Conservation (phyloP, 2,329 filamentous ascomycete genomes). For the Decorospora gaudefroyi region DNA sequence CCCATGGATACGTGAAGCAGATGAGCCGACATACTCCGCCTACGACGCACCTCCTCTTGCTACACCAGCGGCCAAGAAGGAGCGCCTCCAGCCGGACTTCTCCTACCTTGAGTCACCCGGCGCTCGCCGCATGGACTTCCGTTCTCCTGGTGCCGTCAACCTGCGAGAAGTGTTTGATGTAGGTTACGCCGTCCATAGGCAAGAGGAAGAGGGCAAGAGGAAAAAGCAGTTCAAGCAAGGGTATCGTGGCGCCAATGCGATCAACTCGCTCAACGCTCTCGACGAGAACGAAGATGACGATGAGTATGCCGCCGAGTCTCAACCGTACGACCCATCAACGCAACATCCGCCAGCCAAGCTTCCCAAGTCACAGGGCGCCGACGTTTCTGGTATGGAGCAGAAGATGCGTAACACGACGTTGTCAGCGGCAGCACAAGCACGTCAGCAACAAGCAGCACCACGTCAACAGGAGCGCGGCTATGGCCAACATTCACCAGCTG, state of each 20-base stretch:
- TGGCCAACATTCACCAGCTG: constrained; percentile 82
- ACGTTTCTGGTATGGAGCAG: constrained; percentile 77
- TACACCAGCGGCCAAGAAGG: constrained; percentile 67
- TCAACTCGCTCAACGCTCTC: constrained; percentile 68
- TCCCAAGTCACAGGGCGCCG: constrained; percentile 65
- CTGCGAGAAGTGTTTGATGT: constrained; percentile 97
- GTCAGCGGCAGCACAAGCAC: constrained; percentile 65
- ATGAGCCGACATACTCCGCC: constrained; percentile 69
- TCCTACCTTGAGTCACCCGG: constrained; percentile 63
- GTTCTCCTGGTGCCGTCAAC: constrained; percentile 92
- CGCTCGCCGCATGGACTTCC: constrained; percentile 83
- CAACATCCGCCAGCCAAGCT: constrained; percentile 64
- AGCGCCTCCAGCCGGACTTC: constrained; percentile 56
- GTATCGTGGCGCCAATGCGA: constrained; percentile 64
- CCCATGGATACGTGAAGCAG: constrained; percentile 81
- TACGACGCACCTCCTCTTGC: constrained; percentile 73
- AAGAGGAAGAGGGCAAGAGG: constrained; percentile 93
- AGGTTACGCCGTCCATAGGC: constrained; percentile 93
- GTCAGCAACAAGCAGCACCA: constrained; percentile 54
- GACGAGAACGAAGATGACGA: constrained; percentile 69
- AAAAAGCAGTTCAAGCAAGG: constrained; percentile 80
- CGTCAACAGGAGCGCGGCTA: constrained; percentile 68
- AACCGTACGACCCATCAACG: constrained; percentile 55
- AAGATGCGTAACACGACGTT: constrained; percentile 85
- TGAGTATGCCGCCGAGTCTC: constrained; percentile 67